Evolutionary conservation across 371 early-diverging fungal genomes (phyloP).

Genomic region (Mortierella sp.): DNA sequence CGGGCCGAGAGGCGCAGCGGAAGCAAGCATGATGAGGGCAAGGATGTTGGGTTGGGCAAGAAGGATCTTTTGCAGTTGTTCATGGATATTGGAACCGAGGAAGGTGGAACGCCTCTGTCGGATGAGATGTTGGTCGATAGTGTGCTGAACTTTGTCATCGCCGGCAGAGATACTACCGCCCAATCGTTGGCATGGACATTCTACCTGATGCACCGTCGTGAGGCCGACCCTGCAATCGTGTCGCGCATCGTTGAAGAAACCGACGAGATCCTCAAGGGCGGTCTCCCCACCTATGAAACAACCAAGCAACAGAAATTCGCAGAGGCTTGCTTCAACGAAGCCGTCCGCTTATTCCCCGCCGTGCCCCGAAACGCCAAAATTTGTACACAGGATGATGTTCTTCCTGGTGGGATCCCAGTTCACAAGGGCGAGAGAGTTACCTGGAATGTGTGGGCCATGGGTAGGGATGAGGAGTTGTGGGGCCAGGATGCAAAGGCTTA

Average conservation of each 20-base stretch:
- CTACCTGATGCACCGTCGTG: conserved; percentile 64
- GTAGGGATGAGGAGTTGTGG: conserved; percentile 69
- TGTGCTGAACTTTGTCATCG: conserved; percentile 73
- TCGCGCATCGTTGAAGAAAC: conserved; percentile 70
- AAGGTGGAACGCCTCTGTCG: conserved; percentile 61
- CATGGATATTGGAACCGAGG: conserved; percentile 68
- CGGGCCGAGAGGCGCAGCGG: neutral
- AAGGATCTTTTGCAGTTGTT: conserved; percentile 74
- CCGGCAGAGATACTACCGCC: conserved; percentile 66
- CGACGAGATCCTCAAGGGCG: conserved; percentile 54
- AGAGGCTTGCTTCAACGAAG: conserved; percentile 74
- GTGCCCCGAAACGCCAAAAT: conserved; percentile 79
- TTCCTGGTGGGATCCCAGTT: conserved; percentile 77
- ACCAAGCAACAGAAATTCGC: conserved; percentile 69
- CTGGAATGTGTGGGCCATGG: conserved; percentile 68
- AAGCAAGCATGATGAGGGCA: conserved; percentile 34
- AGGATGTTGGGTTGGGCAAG: neutral
- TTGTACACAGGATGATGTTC: conserved; percentile 74
- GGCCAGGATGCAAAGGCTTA: conserved; percentile 54
- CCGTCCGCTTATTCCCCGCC: conserved; percentile 78
- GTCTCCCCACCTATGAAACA: conserved; percentile 60
- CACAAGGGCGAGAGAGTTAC: conserved; percentile 67
- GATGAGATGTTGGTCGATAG: conserved; percentile 74
- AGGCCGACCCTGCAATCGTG: conserved; percentile 61
- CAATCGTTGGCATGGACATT: conserved; percentile 80